A percentile compares a stretch with the other conserved stretches of the same genome.
phyloP scores from a whole-genome alignment of 768 basidiomycete genomes.

The Pleurotus giganteus region DNA sequence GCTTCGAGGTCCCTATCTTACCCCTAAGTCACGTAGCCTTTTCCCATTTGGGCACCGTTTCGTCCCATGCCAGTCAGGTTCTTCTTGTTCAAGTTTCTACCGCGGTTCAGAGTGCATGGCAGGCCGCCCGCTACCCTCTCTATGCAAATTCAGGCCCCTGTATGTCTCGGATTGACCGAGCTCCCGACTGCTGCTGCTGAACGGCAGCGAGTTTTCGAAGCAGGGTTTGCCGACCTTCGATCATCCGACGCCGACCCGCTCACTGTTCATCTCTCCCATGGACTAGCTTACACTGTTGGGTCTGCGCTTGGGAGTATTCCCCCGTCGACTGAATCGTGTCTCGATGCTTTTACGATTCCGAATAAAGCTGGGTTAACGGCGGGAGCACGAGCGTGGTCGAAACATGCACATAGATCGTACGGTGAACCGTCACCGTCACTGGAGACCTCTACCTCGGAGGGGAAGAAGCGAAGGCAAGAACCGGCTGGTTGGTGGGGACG shows the following conservation, averaged over 20 bases:
- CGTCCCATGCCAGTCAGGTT: too few species aligned
- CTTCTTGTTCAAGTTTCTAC: too few species aligned
- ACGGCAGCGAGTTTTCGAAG: slow-evolving; percentile 11
- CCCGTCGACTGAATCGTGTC: slow-evolving; percentile 47
- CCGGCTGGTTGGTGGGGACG: slow-evolving; percentile 57
- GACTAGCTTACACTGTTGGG: slow-evolving; percentile 58
- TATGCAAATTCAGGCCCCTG: not conserved
- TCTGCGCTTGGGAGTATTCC: slow-evolving; percentile 53
- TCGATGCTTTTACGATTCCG: slow-evolving; percentile 46
- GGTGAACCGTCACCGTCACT: slow-evolving; percentile 11
- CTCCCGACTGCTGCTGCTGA: slow-evolving; percentile 15
- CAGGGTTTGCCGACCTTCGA: slow-evolving; percentile 1
- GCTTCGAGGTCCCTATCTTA: too few species aligned
- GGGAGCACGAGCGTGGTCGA: slow-evolving; percentile 66
- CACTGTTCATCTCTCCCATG: slow-evolving; percentile 42
- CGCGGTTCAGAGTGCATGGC: too few species aligned
- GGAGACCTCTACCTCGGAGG: slow-evolving; percentile 12
- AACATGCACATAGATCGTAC: slow-evolving; percentile 58
- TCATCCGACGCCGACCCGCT: slow-evolving; percentile 28
- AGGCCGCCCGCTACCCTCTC: too few species aligned
- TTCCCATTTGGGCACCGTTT: too few species aligned
- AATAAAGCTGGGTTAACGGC: slow-evolving; percentile 52
- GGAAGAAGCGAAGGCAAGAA: slow-evolving; percentile 16
- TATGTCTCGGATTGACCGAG: slow-evolving; percentile 16
- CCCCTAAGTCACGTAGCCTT: too few species aligned